These are phyloP conservation scores for Elymus sibiricus DNA, from an alignment of 176 grass and related monocot genomes.

Conservation along the genomic window DNA sequence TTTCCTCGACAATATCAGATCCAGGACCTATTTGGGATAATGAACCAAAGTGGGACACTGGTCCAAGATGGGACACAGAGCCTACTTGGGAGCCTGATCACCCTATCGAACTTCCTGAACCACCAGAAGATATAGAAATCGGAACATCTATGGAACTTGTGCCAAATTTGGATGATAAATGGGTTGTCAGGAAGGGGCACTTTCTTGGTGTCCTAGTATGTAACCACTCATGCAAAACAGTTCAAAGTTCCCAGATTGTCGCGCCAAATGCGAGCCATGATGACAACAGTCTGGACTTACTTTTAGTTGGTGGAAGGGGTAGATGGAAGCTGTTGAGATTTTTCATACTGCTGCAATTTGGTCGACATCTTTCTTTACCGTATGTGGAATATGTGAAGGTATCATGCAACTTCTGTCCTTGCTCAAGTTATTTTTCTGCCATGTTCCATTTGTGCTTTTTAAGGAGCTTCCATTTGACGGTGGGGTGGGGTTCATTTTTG, in stretches of 20 bases:
- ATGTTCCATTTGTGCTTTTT: background rate
- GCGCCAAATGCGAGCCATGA: constrained; percentile 88
- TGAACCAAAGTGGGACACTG: constrained; percentile 81
- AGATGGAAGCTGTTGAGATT: constrained; percentile 88
- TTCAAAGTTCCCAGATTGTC: constrained; percentile 94
- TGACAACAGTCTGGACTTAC: constrained; percentile 89
- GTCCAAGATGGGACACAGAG: constrained; percentile 74
- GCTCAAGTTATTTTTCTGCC: constrained; percentile 12
- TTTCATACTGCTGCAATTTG: constrained; percentile 88
- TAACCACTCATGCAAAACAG: constrained; percentile 92
- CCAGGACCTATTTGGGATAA: constrained; percentile 89
- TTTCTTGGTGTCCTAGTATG: constrained; percentile 95
- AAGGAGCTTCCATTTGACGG: background rate
- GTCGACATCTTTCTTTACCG: constrained; percentile 84
- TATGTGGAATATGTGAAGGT: constrained; percentile 98
- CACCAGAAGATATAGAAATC: constrained; percentile 45
- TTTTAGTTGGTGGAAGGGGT: constrained; percentile 83
- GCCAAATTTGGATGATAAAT: constrained; percentile 94
- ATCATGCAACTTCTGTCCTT: constrained; percentile 21
- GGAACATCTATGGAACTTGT: constrained; percentile 59
- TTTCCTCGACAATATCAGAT: constrained; percentile 91
- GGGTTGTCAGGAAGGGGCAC: constrained; percentile 87
- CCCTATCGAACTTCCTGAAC: constrained; percentile 59
- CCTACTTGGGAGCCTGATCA: constrained; percentile 63
- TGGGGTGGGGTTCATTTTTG: background rate